These are phyloP conservation scores for Leccinum cinnamomeum DNA, from an alignment of 1,284 basidiomycete species.

Conservation along the genomic window DNA sequence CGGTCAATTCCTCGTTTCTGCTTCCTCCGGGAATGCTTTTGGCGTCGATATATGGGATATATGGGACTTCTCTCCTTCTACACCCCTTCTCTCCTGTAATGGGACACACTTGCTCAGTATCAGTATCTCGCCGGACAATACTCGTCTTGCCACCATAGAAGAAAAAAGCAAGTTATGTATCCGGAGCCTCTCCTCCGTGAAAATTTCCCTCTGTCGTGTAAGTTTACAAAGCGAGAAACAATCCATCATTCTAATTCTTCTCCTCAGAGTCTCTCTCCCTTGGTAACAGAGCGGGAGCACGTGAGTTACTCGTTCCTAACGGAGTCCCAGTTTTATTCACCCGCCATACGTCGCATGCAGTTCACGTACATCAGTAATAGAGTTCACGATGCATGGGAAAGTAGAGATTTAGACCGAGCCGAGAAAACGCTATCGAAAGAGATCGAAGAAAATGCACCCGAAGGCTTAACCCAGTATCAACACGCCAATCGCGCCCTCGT, in stretches of 20 bases:
- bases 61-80: too few species aligned
- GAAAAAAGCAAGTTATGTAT: too few species aligned
- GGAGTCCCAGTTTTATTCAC: neutral
- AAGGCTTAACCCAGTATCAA: too few species aligned
- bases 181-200: too few species aligned
- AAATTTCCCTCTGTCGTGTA: too few species aligned
- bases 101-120: neutral
- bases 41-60: conserved; percentile 18
- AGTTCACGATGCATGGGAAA: neutral
- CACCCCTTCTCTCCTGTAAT: too few species aligned
- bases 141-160: too few species aligned
- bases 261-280: conserved; percentile 5
- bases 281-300: neutral
- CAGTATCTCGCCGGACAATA: too few species aligned
- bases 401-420: too few species aligned
- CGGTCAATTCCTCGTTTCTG: conserved; percentile 11
- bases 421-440: too few species aligned
- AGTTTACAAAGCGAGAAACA: too few species aligned
- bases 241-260: neutral
- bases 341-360: neutral
- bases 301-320: neutral
- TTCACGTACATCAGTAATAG: conserved; percentile 6
- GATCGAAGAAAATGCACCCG: too few species aligned
- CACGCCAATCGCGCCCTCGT: neutral
- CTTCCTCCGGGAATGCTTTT: conserved; percentile 4